Evolutionary conservation across 2,329 filamentous ascomycete genomes (phyloP).

Genomic region (Fusarium staphyleae): DNA sequence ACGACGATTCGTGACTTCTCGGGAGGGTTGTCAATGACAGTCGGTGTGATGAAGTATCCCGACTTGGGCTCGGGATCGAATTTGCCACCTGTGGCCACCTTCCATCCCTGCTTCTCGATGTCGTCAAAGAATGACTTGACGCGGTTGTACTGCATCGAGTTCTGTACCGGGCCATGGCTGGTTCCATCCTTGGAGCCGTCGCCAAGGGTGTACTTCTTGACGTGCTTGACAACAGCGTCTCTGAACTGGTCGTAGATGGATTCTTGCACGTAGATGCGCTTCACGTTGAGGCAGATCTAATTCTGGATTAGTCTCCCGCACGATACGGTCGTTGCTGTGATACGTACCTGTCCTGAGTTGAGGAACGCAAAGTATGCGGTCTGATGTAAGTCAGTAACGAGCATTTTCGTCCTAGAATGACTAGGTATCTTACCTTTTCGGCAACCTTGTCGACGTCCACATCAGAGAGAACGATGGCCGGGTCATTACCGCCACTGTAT

Average conservation of each 20-base stretch:
- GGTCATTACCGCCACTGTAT: slow-evolving; percentile 60
- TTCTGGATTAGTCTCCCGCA: background rate
- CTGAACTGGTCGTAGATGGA: slow-evolving; percentile 64
- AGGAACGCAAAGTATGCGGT: slow-evolving; percentile 59
- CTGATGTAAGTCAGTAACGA: slow-evolving; percentile 1
- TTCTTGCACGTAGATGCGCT: slow-evolving; percentile 68
- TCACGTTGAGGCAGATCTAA: slow-evolving; percentile 51
- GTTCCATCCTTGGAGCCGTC: slow-evolving; percentile 48
- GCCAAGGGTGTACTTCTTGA: slow-evolving; percentile 55
- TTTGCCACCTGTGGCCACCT: slow-evolving; percentile 49
- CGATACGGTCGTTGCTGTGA: too few relatives aligned
- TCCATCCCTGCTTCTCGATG: slow-evolving; percentile 53
- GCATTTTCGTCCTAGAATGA: accelerated
- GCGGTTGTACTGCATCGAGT: slow-evolving; percentile 70
- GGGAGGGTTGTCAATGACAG: slow-evolving; percentile 66
- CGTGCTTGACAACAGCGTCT: slow-evolving; percentile 44
- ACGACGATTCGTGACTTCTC: slow-evolving; percentile 62
- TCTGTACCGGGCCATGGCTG: slow-evolving; percentile 67
- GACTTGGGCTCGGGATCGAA: slow-evolving; percentile 38
- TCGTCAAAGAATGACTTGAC: slow-evolving; percentile 55
- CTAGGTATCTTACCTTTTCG: slow-evolving; percentile 45
- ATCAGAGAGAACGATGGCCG: slow-evolving; percentile 65
- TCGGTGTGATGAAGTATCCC: slow-evolving; percentile 65
- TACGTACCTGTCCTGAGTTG: slow-evolving; percentile 57
- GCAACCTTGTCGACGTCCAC: slow-evolving; percentile 56